phyloP scores from a whole-genome alignment of 2,329 filamentous ascomycete species.

The Beauveria sp. region DNA sequence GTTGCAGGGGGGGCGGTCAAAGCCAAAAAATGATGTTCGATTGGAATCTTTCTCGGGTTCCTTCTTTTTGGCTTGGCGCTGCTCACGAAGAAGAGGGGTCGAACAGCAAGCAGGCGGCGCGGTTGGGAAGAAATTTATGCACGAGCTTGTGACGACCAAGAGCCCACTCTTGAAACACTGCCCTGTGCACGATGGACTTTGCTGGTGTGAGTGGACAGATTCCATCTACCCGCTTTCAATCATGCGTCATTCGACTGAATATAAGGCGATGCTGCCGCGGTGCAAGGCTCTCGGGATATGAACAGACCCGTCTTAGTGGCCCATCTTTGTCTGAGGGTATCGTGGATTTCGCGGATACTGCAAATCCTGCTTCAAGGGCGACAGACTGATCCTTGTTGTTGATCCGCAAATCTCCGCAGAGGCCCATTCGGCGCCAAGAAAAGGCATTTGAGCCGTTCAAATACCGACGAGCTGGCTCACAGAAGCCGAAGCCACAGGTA shows the following conservation, averaged over 20 bases:
- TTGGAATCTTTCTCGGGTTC: too few relatives aligned
- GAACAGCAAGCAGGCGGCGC: too few relatives aligned
- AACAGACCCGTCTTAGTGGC: too few relatives aligned
- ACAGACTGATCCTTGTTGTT: background rate
- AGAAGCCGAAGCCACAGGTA: background rate
- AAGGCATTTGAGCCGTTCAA: background rate
- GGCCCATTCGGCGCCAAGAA: background rate
- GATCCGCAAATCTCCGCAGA: slow-evolving; percentile 6
- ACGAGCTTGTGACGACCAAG: background rate
- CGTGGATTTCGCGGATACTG: background rate
- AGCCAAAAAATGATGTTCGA: too few relatives aligned
- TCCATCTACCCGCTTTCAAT: too few relatives aligned
- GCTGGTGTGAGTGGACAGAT: too few relatives aligned
- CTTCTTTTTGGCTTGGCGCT: too few relatives aligned
- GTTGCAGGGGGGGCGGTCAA: too few relatives aligned
- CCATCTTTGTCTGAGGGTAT: background rate
- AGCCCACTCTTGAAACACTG: background rate
- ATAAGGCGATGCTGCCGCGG: too few relatives aligned
- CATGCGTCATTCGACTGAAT: too few relatives aligned
- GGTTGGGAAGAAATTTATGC: background rate
- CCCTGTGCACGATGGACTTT: background rate
- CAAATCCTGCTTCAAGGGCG: background rate
- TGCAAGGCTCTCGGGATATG: too few relatives aligned
- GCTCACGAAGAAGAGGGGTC: too few relatives aligned
- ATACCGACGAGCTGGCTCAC: background rate